Base-by-base conservation (phyloP, 257 asterid genomes). In the Solanum chiquidenum region DNA sequence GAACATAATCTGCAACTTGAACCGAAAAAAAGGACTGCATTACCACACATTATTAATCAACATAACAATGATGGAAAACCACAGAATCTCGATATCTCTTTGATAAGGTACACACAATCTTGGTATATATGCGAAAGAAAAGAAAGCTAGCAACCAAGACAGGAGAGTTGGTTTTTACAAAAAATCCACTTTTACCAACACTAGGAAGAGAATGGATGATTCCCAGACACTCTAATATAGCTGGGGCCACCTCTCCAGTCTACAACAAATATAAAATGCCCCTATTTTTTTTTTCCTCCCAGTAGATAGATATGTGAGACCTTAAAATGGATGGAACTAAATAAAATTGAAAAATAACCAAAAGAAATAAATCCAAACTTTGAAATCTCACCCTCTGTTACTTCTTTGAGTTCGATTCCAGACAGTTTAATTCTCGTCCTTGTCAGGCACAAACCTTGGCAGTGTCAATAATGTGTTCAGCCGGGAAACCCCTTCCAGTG, bases 401-500 rank as follows among this genome's bases (percentile, higher is more conserved):
- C 83, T 93, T 93, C 79, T 91, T 90, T 71, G 86, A 92, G 87
- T 91, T 92, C 1, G 87, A 74, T 62, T 88, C 94, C 79, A 90
- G 3, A 90, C 91, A 23, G 93, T 94, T 84, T 90, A 90, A 77
- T 86, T 85, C 75, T 93, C 91, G 20, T 93, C 95, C 86, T 92
- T 87, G 87, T 89, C 93, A 0, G 97, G 97, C 35, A 88, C 88
- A 42, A 88, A 95, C 95, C 95, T 94, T 13, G 98, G 98, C 93
- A 94, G 89, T 44, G 91, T 93, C 89, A 95, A 20, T 79, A 95
- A 88, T 0, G 98, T 94, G 93, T 95, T 92, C 42, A 92, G 93
- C 6, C 96, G 96, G 16, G 98, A 89, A 55, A 94, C 98, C 68
- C 96, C 98, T 92, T 94, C 94, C 2, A 94, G 94, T 25, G 96